A percentile compares a stretch with the other conserved stretches of the same genome.
Conservation (phyloP, 768 basidiomycete genomes). For the Sporobolomyces pararoseus region DNA sequence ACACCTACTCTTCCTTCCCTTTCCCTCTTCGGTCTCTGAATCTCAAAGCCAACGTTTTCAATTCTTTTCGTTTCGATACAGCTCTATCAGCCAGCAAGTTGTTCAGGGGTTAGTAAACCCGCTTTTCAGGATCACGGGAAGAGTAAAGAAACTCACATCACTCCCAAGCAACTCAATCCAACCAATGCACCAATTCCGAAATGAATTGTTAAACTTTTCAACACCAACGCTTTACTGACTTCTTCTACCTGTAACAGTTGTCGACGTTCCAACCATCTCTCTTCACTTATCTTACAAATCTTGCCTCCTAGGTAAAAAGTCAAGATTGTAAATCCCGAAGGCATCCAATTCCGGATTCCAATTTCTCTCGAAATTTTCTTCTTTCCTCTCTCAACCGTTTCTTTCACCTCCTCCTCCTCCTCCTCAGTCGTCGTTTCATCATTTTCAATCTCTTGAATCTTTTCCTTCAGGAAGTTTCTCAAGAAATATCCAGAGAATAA, state of each 20-base stretch:
- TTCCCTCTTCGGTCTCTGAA: neutral
- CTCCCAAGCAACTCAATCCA: conserved; percentile 27
- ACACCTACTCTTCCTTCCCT: neutral
- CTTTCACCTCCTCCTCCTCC: neutral
- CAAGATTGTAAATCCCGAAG: conserved; percentile 1
- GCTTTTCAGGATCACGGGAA: neutral
- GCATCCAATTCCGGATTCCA: conserved; percentile 10
- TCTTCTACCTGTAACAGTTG: conserved; percentile 50
- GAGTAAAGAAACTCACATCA: conserved; percentile 27
- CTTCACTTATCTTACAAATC: conserved; percentile 71
- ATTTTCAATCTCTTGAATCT: neutral
- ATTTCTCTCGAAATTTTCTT: neutral
- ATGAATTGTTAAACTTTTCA: conserved; percentile 15
- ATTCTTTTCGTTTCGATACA: neutral
- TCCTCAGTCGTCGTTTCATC: too few species aligned
- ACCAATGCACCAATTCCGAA: conserved; percentile 22
- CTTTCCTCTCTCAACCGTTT: neutral
- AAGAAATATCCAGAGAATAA: conserved; percentile 33
- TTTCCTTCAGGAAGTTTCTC: neutral
- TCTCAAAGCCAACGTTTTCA: neutral
- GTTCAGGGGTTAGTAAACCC: neutral
- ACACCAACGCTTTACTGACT: conserved; percentile 41
- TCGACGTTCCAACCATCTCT: conserved; percentile 50
- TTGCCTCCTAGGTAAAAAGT: conserved; percentile 49
- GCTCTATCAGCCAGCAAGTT: neutral